A percentile compares a stretch with the other conserved stretches of the same genome.
These are phyloP conservation scores for Xylariaceae sp. DNA, from an alignment of 2,329 filamentous ascomycete species.

Conservation along the genomic window DNA sequence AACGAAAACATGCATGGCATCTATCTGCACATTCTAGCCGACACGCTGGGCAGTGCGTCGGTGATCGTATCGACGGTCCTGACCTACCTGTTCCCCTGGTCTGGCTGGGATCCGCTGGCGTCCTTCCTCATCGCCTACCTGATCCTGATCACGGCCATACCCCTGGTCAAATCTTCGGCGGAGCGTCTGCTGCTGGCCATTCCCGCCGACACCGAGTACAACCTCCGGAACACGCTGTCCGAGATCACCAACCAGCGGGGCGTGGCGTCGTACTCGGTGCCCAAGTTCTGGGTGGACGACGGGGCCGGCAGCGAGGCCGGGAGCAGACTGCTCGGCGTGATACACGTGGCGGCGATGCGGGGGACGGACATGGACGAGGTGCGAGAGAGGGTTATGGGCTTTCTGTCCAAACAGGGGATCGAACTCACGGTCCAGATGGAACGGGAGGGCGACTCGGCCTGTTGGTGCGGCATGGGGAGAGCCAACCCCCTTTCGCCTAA, in stretches of 20 bases:
- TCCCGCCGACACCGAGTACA: slow-evolving; percentile 79
- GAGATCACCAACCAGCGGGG: slow-evolving; percentile 76
- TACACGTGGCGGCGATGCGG: slow-evolving; percentile 73
- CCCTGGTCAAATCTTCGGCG: slow-evolving; percentile 78
- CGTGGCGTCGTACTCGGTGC: slow-evolving; percentile 77
- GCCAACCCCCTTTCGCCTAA: slow-evolving; percentile 23
- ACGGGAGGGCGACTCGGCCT: slow-evolving; percentile 63
- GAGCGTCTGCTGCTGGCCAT: slow-evolving; percentile 77
- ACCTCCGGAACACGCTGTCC: slow-evolving; percentile 74
- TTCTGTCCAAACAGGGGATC: slow-evolving; percentile 63
- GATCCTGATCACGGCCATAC: slow-evolving; percentile 87
- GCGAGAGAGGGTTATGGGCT: slow-evolving; percentile 64
- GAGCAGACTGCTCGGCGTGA: slow-evolving; percentile 66
- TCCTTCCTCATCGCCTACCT: slow-evolving; percentile 89
- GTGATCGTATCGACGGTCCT: slow-evolving; percentile 88
- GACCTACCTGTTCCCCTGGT: slow-evolving; percentile 82
- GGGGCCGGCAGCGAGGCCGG: slow-evolving; percentile 34
- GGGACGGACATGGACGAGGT: slow-evolving; percentile 76
- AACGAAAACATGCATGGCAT: slow-evolving; percentile 99
- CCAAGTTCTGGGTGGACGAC: slow-evolving; percentile 90
- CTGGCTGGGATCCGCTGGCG: slow-evolving; percentile 89
- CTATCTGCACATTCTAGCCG: slow-evolving; percentile 89
- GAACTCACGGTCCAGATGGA: slow-evolving; percentile 85
- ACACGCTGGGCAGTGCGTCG: slow-evolving; percentile 87
- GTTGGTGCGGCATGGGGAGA: slow-evolving; percentile 49